Conservation (phyloP, 2,329 filamentous ascomycete species). For the Dothiorella sarmentorum region DNA sequence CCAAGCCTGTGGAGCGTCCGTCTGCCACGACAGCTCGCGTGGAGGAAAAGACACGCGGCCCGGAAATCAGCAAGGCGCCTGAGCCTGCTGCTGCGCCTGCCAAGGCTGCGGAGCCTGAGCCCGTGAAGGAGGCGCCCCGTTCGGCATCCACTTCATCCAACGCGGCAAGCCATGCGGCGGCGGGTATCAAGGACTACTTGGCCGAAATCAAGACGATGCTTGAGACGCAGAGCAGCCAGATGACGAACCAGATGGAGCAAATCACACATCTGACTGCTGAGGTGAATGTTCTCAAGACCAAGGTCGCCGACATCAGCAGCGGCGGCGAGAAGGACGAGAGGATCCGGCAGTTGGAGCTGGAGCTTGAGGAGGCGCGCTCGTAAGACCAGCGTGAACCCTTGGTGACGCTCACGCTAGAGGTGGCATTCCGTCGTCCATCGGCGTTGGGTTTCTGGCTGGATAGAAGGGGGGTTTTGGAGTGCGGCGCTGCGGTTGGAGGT, state of each 20-base stretch:
- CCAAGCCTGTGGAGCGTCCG: conserved; percentile 67
- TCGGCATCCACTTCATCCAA: conserved; percentile 34
- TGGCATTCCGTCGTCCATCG: not conserved
- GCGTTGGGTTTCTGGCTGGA: conserved; percentile 3
- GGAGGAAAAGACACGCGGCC: conserved; percentile 39
- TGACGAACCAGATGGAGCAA: conserved; percentile 72
- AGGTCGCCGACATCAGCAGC: conserved; percentile 51
- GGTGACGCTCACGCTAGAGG: not conserved
- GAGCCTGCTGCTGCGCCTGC: conserved; percentile 23
- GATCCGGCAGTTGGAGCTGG: conserved; percentile 39
- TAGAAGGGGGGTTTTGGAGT: not conserved
- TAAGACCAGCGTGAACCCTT: not conserved
- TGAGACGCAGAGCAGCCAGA: conserved; percentile 72
- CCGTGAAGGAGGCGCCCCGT: conserved; percentile 16
- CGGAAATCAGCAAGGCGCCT: conserved; percentile 29
- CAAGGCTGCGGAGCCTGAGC: conserved; percentile 47
- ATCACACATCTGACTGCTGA: conserved; percentile 68
- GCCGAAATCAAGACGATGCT: conserved; percentile 75
- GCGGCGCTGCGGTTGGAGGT: not conserved
- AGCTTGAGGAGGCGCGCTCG: conserved; percentile 35
- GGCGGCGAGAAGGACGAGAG: conserved; percentile 40
- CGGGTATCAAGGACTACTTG: conserved; percentile 62
- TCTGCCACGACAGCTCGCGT: conserved; percentile 33
- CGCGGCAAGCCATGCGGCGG: conserved; percentile 45
- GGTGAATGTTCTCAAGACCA: conserved; percentile 70